A percentile compares a stretch with the other conserved stretches of the same genome.
Conservation (phyloP, 306 rosid species). For the Sicyos edulis region DNA sequence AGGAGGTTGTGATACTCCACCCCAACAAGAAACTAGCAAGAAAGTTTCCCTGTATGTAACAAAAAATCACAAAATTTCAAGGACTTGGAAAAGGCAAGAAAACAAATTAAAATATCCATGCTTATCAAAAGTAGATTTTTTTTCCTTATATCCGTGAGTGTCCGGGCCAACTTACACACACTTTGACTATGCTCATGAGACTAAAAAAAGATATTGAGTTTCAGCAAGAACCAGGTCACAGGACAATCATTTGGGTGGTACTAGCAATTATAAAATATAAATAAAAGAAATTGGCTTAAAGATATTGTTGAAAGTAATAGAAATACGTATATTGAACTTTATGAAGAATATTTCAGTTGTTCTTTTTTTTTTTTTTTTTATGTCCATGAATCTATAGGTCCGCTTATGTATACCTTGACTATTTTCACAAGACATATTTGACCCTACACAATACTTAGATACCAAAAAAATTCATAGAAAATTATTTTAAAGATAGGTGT, state of each 20-base stretch:
- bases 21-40: conserved; percentile 90
- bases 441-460: too few species aligned
- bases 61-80: conserved; percentile 12
- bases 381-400: too few species aligned
- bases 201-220: too few species aligned
- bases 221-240: not conserved
- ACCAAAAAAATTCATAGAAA: too few species aligned
- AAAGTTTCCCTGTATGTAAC: conserved; percentile 62
- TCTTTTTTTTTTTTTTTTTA: too few species aligned
- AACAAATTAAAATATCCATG: not conserved
- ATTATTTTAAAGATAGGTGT: too few species aligned
- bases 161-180: too few species aligned
- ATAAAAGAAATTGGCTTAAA: not conserved
- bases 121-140: not conserved
- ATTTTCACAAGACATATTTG: too few species aligned
- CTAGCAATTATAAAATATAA: conserved; percentile 1
- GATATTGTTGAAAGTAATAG: not conserved
- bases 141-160: too few species aligned
- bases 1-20: conserved; percentile 74
- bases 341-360: not conserved
- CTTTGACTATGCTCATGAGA: too few species aligned
- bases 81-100: not conserved
- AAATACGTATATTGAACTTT: not conserved
- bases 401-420: too few species aligned
- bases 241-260: not conserved